Evolutionary conservation across 225 moss, liverwort and hornwort genomes (phyloP), one percentile per base, ranked within the genome.

Genomic region (Pseudisothecium myosuroides): DNA sequence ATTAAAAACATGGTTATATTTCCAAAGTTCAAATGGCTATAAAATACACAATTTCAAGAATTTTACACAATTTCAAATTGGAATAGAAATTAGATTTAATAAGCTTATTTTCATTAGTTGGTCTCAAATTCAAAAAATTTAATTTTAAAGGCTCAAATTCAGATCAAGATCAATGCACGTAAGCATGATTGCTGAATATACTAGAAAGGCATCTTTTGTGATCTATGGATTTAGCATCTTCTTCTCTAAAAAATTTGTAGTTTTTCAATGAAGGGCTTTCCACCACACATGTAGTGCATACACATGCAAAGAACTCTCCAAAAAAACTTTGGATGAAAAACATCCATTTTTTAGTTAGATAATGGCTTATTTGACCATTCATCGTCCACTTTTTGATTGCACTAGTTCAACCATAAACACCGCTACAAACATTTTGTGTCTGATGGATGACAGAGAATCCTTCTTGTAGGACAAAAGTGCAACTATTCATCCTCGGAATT

Each of bases 221-320:
- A n/a, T 68, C 2, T 0, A 0, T 69, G 23, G 7, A 23, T 69
- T 69, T 23, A 22, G 13, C 23, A 68, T 23, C 23, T 7, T 68
- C 7, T 68, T 69, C 23, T 7, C 23, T 23, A 13, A 0, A n/a
- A 39, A 7, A 1, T 12, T 39, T 14, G 26, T 26, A 41, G 3
- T 9, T 41, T 2, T 0, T 26, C 15, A 15, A 41, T 26, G 15
- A 41, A 0, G 5, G 3, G 2, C 3, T 26, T 26, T 41, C 15
- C 0, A 71, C 0, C 0, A 0, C 26, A 2, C 3, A 26, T 43
- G 3, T 15, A 3, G 26, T 9, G 15, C 26, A 26, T 5, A 13
- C 3, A 39, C 5, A 68, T 14, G 5, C 7, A 69, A 39, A 14
- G 8, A 39, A 39, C 2, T 39, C 14, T 39, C 3, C 3, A 1